A percentile compares a stretch with the other conserved stretches of the same genome.
Conservation (phyloP, 1,284 basidiomycete genomes). For the Leccinum cinnamomeum region DNA sequence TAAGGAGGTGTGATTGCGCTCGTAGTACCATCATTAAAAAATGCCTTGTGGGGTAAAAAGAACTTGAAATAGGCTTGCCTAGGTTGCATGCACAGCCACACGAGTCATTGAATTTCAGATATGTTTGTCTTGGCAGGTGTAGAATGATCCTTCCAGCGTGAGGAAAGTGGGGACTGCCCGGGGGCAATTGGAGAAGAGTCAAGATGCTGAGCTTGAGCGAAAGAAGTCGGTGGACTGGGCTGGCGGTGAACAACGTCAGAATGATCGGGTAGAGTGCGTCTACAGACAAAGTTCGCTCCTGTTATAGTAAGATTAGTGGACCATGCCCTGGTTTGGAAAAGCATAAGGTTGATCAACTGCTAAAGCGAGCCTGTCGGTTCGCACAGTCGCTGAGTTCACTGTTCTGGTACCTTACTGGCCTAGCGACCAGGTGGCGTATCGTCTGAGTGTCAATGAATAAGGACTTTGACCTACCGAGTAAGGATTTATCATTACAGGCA, state of each 20-base stretch:
- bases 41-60: background rate
- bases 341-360: background rate
- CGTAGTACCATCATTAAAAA: background rate
- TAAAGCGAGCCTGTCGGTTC: slow-evolving; percentile 1
- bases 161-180: background rate
- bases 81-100: background rate
- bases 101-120: background rate
- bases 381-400: background rate
- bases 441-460: background rate
- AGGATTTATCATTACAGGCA: too few species aligned
- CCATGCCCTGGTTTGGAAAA: background rate
- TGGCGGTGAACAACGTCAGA: background rate
- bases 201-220: background rate
- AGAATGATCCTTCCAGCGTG: background rate
- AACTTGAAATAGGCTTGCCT: background rate
- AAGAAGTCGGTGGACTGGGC: background rate
- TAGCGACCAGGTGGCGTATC: background rate
- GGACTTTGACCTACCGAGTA: background rate
- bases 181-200: background rate
- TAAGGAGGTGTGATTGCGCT: background rate
- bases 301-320: background rate
- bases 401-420: background rate
- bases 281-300: background rate
- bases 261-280: background rate
- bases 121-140: slow-evolving; percentile 2